Base-by-base conservation (phyloP, 2,329 filamentous ascomycete genomes). In the Trichophyton schoenleinii region DNA sequence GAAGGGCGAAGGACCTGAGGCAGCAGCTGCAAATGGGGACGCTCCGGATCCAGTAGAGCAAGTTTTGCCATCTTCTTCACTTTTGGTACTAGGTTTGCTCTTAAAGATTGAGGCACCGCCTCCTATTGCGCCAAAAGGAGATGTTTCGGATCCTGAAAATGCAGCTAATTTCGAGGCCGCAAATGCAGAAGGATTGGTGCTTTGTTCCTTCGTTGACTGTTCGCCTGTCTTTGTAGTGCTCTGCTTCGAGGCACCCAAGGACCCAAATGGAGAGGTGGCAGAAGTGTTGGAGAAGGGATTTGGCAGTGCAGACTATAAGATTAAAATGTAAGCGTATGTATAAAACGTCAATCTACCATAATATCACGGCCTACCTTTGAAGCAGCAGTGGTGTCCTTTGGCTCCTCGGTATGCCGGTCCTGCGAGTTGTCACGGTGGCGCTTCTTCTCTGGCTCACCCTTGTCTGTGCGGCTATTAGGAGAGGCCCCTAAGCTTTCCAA, bases 111-210 rank as follows among this genome's bases (percentile, higher is more conserved):
- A 70, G 15, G 75, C 61, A 70, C 72, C 71, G 46, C 25, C 25
- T 2, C 80, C 81, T 52, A 87, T 69, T 18, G 77, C 71, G 44
- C 83, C 83, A 69, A 89, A 89, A 0, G 84, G 84, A 3, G 87
- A 89, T 28, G 81, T 75, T 42, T 77, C 76, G 3, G 82, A 80
- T 25, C 81, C 76, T 6, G 86, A 80, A 61, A 89, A 81, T 59
- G 85, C 83, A 59, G 85, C 82, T 68, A 91, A 85, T 18, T 81
- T 83, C 2, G 87, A 91, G 57, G 79, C 79, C 22, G 83, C 83
- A 71, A 91, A 91, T 4, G 85, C 83, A 8, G 82, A 81, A 11
- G 78, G 64, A 5, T 86, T 83, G 18, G 83, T 81, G 71, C 58
- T 72, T 70, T 55, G 68, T 65, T 70, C 63, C 63, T 62, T 48